Conservation (phyloP, 192 early-diverging fungal genomes). For the Gaertneriomyces semiglobifer region DNA sequence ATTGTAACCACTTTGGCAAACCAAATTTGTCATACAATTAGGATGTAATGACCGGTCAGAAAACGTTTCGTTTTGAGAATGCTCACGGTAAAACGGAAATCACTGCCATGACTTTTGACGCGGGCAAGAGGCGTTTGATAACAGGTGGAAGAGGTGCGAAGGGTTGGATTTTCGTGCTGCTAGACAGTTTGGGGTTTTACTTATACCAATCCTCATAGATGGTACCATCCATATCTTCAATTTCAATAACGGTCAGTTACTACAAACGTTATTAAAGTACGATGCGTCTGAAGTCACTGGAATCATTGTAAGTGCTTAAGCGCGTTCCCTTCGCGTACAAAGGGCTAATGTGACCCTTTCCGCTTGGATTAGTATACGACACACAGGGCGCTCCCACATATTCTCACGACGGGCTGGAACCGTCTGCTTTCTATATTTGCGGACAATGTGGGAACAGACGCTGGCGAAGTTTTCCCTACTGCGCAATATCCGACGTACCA, state of each 20-base stretch:
- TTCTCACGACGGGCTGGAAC: constrained; percentile 55
- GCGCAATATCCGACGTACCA: constrained; percentile 32
- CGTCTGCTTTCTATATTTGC: constrained; percentile 46
- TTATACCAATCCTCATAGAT: constrained; percentile 27
- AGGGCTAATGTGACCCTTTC: background rate
- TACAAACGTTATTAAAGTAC: constrained; percentile 48
- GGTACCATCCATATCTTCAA: constrained; percentile 58
- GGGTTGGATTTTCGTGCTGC: background rate
- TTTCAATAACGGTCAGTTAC: constrained; percentile 58
- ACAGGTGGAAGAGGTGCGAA: constrained; percentile 48
- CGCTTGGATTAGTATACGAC: constrained; percentile 43
- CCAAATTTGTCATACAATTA: constrained; percentile 5
- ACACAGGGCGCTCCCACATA: constrained; percentile 39
- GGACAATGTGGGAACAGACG: constrained; percentile 31
- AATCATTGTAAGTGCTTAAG: constrained; percentile 26
- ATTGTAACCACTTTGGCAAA: background rate
- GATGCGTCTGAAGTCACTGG: constrained; percentile 53
- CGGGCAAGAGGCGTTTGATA: constrained; percentile 39
- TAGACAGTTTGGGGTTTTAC: background rate
- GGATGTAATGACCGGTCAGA: constrained; percentile 43
- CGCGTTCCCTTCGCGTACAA: background rate
- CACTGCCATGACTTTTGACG: constrained; percentile 52
- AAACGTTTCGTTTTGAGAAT: constrained; percentile 46
- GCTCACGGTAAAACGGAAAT: constrained; percentile 48
- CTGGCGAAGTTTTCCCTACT: constrained; percentile 30